These are phyloP conservation scores for Plectosphaerella cucumerina DNA, from an alignment of 2,329 filamentous ascomycete species.

Conservation along the genomic window DNA sequence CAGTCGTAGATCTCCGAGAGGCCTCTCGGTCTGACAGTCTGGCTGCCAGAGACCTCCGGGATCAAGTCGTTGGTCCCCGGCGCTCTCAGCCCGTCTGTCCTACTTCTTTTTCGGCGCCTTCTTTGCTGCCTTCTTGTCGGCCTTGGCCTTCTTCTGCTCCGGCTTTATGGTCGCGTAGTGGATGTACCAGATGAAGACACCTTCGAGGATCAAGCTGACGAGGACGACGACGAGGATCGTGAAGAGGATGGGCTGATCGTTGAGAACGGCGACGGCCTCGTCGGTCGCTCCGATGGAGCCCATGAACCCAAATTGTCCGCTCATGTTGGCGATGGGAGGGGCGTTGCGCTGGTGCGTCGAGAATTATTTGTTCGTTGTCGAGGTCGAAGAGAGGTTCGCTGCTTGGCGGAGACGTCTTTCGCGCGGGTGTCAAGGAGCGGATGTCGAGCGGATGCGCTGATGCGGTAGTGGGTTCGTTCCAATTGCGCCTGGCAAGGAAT, in stretches of 20 bases:
- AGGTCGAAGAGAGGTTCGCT: constrained; percentile 2
- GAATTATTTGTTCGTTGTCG: constrained; percentile 1
- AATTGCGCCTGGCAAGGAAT: background rate
- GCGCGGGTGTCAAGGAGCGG: no score
- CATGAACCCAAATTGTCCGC: constrained; percentile 56
- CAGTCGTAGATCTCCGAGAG: background rate
- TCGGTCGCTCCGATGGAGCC: constrained; percentile 51
- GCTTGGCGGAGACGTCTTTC: no score
- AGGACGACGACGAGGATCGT: constrained; percentile 53
- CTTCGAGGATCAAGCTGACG: constrained; percentile 41
- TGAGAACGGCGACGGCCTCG: constrained; percentile 54
- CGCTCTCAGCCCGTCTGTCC: no score
- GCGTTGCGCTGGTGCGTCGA: background rate
- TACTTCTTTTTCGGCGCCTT: constrained; percentile 15
- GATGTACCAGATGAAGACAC: constrained; percentile 51
- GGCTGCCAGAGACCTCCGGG: no score
- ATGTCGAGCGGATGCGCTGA: background rate
- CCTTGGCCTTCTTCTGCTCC: constrained; percentile 53
- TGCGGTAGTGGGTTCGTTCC: background rate
- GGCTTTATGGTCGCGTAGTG: constrained; percentile 58
- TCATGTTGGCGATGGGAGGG: constrained; percentile 23
- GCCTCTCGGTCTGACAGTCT: no score
- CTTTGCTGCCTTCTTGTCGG: constrained; percentile 27
- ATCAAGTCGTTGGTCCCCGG: no score
- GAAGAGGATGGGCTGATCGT: constrained; percentile 58